A percentile compares a stretch with the other conserved stretches of the same genome.
Conservation (phyloP, 805 yeast genomes). For the Hanseniaspora clermontiae region DNA sequence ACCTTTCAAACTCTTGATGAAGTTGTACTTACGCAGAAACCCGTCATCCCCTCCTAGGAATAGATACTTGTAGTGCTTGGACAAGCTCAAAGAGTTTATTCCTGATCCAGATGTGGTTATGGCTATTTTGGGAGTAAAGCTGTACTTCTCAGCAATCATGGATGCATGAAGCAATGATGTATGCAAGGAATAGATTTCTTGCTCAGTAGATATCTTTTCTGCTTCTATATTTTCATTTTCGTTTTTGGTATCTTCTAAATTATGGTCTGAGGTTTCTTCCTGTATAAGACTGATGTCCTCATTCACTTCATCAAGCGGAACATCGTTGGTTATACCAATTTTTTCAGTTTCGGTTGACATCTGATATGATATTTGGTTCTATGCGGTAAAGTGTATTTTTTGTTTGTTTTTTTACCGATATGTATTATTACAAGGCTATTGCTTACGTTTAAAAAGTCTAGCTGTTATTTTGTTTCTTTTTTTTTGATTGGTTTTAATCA, state of each 20-base stretch:
- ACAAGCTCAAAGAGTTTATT: constrained; percentile 63
- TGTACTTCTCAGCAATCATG: constrained; percentile 42
- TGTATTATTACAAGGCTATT: not conserved
- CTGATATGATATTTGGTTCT: not conserved
- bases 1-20: constrained; percentile 74
- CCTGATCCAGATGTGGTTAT: constrained; percentile 61
- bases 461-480: no score
- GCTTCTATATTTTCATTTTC: constrained; percentile 16
- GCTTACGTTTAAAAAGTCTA: no score
- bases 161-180: constrained; percentile 34
- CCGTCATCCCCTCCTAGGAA: constrained; percentile 97
- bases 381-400: no score
- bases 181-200: constrained; percentile 26
- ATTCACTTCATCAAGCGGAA: constrained; percentile 18
- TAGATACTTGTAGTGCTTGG: constrained; percentile 73
- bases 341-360: not conserved
- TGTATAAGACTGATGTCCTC: constrained; percentile 20
- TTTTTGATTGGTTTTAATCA: no score
- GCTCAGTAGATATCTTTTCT: constrained; percentile 18
- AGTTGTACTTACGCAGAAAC: constrained; percentile 77
- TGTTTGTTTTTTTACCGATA: not conserved
- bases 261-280: constrained; percentile 20
- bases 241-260: constrained; percentile 15
- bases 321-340: not conserved
- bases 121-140: constrained; percentile 75